These are phyloP conservation scores for Akanthomyces dipterigenus DNA, from an alignment of 2,329 filamentous ascomycete species.

Conservation along the genomic window DNA sequence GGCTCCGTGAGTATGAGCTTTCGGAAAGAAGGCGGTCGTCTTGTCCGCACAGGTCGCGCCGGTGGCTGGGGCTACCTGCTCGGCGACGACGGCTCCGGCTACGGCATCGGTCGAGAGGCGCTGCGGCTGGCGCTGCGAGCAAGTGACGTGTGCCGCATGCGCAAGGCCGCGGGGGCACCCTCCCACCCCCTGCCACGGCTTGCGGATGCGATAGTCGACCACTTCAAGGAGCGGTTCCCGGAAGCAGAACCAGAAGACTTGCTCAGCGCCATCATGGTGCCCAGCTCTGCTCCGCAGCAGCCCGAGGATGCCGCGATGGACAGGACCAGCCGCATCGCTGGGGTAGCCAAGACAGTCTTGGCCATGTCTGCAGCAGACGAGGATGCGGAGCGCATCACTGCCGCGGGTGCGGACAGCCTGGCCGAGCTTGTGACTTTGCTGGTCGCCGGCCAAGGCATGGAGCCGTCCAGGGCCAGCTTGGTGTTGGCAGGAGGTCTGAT, in stretches of 20 bases:
- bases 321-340: constrained; percentile 16
- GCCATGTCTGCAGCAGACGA: constrained; percentile 12
- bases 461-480: constrained; percentile 13
- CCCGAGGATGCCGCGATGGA: constrained; percentile 8
- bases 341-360: constrained; percentile 17
- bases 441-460: constrained; percentile 13
- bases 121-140: constrained; percentile 25
- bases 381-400: constrained; percentile 16
- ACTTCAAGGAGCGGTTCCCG: constrained; percentile 15
- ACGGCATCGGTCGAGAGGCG: constrained; percentile 31
- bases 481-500: constrained; percentile 19
- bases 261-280: constrained; percentile 17
- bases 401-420: constrained; percentile 16
- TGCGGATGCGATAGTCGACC: constrained; percentile 14
- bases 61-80: constrained; percentile 39
- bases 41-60: constrained; percentile 25
- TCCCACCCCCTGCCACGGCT: constrained; percentile 5
- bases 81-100: constrained; percentile 37
- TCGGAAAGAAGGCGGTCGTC: constrained; percentile 15
- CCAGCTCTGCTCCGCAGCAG: constrained; percentile 5
- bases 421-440: constrained; percentile 15
- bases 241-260: constrained; percentile 13
- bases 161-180: not conserved
- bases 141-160: constrained; percentile 21
- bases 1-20: constrained; percentile 37